Percentiles rank a stretch among this genome's conserved stretches.
Conservation (phyloP, 805 yeast genomes). For the Blastobotrys muscicola region DNA sequence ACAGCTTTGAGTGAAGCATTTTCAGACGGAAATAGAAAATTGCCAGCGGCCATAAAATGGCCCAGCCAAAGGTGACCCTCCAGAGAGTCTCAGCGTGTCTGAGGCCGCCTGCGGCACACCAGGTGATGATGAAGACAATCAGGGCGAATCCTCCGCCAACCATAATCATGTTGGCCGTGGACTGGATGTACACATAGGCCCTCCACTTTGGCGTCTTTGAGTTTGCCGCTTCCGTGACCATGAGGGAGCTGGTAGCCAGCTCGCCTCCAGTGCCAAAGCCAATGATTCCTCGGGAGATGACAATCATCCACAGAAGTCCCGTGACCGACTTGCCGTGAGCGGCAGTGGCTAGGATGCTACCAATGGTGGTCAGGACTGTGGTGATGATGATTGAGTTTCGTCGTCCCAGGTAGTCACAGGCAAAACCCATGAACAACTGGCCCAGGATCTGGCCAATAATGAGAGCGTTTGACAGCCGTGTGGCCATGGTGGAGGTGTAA, state of each 20-base stretch:
- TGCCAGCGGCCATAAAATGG: slow-evolving; percentile 74
- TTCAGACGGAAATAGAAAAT: slow-evolving; percentile 67
- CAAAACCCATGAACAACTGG: slow-evolving; percentile 9
- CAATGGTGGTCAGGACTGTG: slow-evolving; percentile 50
- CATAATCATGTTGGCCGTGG: slow-evolving; percentile 78
- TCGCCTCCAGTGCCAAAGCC: slow-evolving; percentile 84
- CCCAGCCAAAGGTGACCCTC: slow-evolving; percentile 83
- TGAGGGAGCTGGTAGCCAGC: slow-evolving; percentile 50
- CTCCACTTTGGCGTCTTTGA: slow-evolving; percentile 2
- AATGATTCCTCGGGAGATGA: slow-evolving; percentile 62
- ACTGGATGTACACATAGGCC: slow-evolving; percentile 30
- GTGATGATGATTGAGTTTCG: slow-evolving; percentile 50
- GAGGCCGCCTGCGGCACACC: slow-evolving; percentile 10
- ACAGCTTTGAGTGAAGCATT: slow-evolving; percentile 63
- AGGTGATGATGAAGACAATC: slow-evolving; percentile 48
- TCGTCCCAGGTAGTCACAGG: slow-evolving; percentile 10
- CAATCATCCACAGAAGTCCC: slow-evolving; percentile 72
- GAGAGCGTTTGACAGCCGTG: slow-evolving; percentile 10
- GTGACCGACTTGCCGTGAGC: slow-evolving; percentile 48
- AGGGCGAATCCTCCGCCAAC: slow-evolving; percentile 77
- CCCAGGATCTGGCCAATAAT: slow-evolving; percentile 12
- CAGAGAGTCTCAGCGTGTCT: slow-evolving; percentile 46
- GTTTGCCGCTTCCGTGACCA: slow-evolving; percentile 10
- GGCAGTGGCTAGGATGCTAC: slow-evolving; percentile 59
- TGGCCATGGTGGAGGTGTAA: slow-evolving; percentile 4